Conservation (phyloP, 768 basidiomycete genomes). For the Asterophora parasitica region DNA sequence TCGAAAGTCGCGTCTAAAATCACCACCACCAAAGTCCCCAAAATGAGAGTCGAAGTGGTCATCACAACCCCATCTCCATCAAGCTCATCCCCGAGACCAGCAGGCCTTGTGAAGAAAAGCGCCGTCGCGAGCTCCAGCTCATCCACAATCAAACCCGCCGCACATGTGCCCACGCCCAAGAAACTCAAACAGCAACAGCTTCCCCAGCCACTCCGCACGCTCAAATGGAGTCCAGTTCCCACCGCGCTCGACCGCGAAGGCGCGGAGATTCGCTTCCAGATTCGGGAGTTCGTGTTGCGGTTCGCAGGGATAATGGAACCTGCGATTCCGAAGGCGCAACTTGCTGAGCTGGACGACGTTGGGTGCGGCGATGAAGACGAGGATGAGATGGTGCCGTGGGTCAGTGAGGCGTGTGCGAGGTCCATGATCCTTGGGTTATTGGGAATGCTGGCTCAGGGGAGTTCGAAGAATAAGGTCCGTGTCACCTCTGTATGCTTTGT, state of each 20-base stretch:
- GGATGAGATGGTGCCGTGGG: conserved; percentile 49
- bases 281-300: conserved; percentile 70
- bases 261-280: conserved; percentile 58
- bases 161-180: neutral
- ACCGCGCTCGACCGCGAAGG: conserved; percentile 39
- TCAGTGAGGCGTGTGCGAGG: conserved; percentile 61
- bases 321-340: conserved; percentile 35
- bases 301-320: conserved; percentile 52
- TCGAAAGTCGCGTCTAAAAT: neutral
- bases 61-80: neutral
- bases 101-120: neutral
- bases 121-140: neutral
- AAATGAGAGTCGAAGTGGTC: conserved; percentile 1
- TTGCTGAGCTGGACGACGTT: conserved; percentile 63
- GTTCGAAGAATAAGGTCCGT: conserved; percentile 31
- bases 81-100: neutral
- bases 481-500: neutral
- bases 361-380: conserved; percentile 35
- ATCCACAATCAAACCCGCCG: neutral
- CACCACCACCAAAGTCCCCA: neutral
- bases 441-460: conserved; percentile 40
- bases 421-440: conserved; percentile 61
- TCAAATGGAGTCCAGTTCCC: conserved; percentile 51
- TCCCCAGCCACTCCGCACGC: conserved; percentile 36
- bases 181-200: conserved; percentile 24